Conservation (phyloP, 1,139 yeast genomes). For the Nakaseomyces nivariensis region DNA sequence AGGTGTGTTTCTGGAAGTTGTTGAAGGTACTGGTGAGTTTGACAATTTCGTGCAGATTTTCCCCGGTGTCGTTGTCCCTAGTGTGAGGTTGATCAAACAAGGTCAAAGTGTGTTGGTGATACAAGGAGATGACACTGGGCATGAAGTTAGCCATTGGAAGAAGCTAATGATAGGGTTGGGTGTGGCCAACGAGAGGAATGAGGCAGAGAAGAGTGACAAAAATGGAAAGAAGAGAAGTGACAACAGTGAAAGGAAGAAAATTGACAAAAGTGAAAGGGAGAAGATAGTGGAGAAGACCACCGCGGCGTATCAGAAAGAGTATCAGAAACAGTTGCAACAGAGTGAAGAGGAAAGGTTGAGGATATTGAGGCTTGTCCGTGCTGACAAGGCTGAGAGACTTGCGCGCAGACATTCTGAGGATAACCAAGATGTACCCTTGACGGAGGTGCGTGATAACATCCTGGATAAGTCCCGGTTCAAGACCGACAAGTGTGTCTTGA, state of each 20-base stretch:
- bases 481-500: conserved; percentile 16
- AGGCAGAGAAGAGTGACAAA: too few relatives aligned
- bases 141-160: background rate
- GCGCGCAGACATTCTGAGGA: conserved; percentile 6
- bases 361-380: conserved; percentile 34
- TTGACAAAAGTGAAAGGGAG: background rate
- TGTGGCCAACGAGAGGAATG: too few relatives aligned
- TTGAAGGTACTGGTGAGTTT: conserved; percentile 39
- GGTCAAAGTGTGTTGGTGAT: conserved; percentile 40
- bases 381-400: conserved; percentile 21
- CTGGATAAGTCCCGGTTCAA: conserved; percentile 6
- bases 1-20: conserved; percentile 37
- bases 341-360: conserved; percentile 44
- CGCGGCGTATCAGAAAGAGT: conserved; percentile 34
- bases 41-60: conserved; percentile 42
- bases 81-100: conserved; percentile 39
- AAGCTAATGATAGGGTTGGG: conserved; percentile 3
- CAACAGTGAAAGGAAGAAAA: background rate
- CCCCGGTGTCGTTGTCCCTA: conserved; percentile 38
- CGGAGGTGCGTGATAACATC: conserved; percentile 14
- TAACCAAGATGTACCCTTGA: background rate
- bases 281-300: conserved; percentile 32
- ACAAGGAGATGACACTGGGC: conserved; percentile 22
- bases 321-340: conserved; percentile 30
- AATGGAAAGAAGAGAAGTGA: too few relatives aligned